Evolutionary conservation across 2,329 filamentous ascomycete genomes (phyloP).

Genomic region (Juglanconis sp.): DNA sequence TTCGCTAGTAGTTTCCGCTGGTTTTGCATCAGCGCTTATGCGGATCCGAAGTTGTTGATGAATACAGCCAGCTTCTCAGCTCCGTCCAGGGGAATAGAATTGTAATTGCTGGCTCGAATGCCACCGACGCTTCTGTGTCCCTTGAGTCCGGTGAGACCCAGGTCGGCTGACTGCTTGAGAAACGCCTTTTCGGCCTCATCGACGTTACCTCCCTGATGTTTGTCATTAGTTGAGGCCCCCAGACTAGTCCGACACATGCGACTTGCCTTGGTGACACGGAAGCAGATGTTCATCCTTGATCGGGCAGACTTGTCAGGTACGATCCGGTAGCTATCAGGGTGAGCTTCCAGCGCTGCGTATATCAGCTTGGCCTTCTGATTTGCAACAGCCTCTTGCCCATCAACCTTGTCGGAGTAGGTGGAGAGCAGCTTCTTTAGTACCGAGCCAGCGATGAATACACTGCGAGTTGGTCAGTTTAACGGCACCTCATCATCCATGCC

Average conservation of each 20-base stretch:
- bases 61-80: conserved; percentile 67
- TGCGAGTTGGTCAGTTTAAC: conserved; percentile 24
- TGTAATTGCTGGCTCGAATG: conserved; percentile 86
- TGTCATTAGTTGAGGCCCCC: background rate
- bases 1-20: background rate
- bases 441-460: conserved; percentile 85
- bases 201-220: conserved; percentile 46
- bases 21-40: conserved; percentile 19
- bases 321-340: conserved; percentile 70
- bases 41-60: conserved; percentile 51
- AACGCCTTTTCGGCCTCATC: conserved; percentile 77
- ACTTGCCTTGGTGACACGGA: conserved; percentile 60
- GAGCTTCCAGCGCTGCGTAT: conserved; percentile 72
- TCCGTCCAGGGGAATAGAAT: conserved; percentile 68
- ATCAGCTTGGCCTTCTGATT: conserved; percentile 73
- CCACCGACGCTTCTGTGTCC: conserved; percentile 85
- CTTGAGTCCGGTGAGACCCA: conserved; percentile 75
- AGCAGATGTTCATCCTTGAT: conserved; percentile 94
- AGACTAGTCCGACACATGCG: background rate
- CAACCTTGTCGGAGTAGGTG: conserved; percentile 65
- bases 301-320: conserved; percentile 73
- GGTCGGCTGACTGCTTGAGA: conserved; percentile 65
- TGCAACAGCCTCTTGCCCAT: conserved; percentile 72
- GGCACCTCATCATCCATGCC: background rate
- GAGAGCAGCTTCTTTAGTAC: conserved; percentile 75